phyloP scores from a whole-genome alignment of 2,329 filamentous ascomycete species.

The Cyphellophora attinorum region DNA sequence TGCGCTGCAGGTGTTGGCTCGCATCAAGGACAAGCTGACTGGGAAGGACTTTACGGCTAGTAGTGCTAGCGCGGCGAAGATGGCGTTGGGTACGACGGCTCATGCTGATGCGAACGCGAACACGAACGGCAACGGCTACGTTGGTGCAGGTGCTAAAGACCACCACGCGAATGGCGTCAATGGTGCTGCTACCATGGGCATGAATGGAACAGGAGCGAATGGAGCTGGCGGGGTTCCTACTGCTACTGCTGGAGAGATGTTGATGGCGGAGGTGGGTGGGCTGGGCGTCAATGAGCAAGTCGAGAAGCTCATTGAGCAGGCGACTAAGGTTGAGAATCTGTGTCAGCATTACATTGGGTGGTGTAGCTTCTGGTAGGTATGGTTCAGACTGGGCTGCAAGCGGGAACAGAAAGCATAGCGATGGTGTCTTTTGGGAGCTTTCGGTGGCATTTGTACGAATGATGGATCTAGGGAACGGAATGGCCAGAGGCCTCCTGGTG shows the following conservation, averaged over 20 bases:
- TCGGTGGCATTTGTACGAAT: no score
- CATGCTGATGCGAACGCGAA: conserved; percentile 1
- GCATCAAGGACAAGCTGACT: conserved; percentile 92
- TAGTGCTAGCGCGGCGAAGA: conserved; percentile 40
- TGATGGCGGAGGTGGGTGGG: conserved; percentile 30
- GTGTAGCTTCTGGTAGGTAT: conserved; percentile 99
- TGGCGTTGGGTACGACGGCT: background rate
- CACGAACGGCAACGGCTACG: background rate
- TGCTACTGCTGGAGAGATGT: background rate
- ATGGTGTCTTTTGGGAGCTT: no score
- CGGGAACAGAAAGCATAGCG: no score
- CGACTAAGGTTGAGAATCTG: conserved; percentile 91
- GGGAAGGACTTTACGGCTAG: conserved; percentile 64
- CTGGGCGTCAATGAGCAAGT: conserved; percentile 80
- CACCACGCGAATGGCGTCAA: background rate
- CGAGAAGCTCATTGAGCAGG: conserved; percentile 87
- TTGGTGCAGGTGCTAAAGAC: no score
- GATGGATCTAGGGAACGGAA: no score
- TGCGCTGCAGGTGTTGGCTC: conserved; percentile 79
- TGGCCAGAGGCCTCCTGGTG: no score
- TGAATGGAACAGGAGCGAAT: no score
- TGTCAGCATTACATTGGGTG: conserved; percentile 99
- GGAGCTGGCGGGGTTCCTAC: no score
- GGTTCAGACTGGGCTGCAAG: no score
- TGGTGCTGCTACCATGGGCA: background rate